A percentile compares a stretch with the other conserved stretches of the same genome.
These are phyloP conservation scores for Xylariaceae sp. DNA, from an alignment of 2,329 filamentous ascomycete species.

Conservation along the genomic window DNA sequence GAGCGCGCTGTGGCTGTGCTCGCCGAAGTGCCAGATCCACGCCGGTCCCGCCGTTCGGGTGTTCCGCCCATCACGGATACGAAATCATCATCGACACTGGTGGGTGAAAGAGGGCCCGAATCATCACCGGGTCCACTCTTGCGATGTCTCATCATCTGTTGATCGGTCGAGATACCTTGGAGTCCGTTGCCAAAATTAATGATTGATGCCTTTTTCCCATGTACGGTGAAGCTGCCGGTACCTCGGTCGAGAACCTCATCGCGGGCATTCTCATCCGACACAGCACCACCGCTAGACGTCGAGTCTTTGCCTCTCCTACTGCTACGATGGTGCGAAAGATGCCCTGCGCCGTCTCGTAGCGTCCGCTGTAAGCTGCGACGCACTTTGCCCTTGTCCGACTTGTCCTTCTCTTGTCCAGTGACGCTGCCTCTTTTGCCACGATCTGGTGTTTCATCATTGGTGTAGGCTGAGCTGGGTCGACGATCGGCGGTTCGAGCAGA, in stretches of 20 bases:
- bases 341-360: constrained; percentile 73
- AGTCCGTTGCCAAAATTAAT: constrained; percentile 95
- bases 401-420: constrained; percentile 39
- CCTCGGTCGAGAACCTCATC: constrained; percentile 73
- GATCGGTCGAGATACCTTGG: constrained; percentile 72
- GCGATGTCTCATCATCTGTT: constrained; percentile 66
- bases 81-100: constrained; percentile 48
- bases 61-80: constrained; percentile 48
- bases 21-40: constrained; percentile 61
- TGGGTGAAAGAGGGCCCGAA: constrained; percentile 33
- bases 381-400: constrained; percentile 63
- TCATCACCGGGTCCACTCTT: constrained; percentile 48
- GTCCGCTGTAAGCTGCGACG: constrained; percentile 87
- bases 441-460: constrained; percentile 41
- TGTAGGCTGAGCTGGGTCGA: constrained; percentile 39
- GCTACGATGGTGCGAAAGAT: constrained; percentile 65
- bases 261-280: constrained; percentile 49
- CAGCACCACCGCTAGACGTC: constrained; percentile 50
- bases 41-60: constrained; percentile 46
- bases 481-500: constrained; percentile 42
- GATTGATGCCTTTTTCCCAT: constrained; percentile 96
- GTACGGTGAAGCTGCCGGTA: constrained; percentile 88
- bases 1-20: constrained; percentile 67
- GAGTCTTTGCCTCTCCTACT: constrained; percentile 72
- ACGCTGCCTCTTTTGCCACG: constrained; percentile 36